Evolutionary conservation across 2,329 filamentous ascomycete species (phyloP), one percentile per base, ranked within the genome.

Genomic region (Periconia macrospinosa): DNA sequence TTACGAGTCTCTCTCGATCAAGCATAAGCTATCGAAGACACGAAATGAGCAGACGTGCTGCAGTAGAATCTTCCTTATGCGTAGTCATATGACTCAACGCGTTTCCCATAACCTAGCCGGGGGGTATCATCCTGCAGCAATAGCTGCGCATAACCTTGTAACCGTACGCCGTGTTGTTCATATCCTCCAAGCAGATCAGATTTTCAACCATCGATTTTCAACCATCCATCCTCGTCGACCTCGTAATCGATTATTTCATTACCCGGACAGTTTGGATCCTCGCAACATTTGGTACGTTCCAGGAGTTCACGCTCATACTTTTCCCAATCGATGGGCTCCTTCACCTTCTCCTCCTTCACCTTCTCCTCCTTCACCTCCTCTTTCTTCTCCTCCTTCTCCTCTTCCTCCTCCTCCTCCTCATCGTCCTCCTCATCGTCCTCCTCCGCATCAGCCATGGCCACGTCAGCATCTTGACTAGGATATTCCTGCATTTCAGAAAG

Each of bases 261-360:
- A 0, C 67, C 67, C 2, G 53, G 52, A 44, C 69, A 71, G 8
- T 45, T 62, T 1, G 57, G 49, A 35, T 62, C 62, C 23, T 69
- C 59, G 65, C 82, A 84, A 23, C 74, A 80, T 2, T 81, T 83
- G 20, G 81, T 8, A 27, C 23, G 81, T 49, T 70, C 75, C 14
- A 72, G 72, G 33, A 81, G 81, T 65, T 83, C 77, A 66, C 83
- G 84, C 59, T 80, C 77, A 65, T 84, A 84, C 59, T 80, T 78
- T 7, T 76, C 78, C 51, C 73, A 76, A 0, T 67, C 75, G 13
- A 71, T 57, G 6, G 45, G n/a, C n/a, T n/a, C n/a, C 15, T 63
- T 58, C 40, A 52, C 68, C 1, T 60, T 59, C 27, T 63, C 65
- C 17, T 57, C 64, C n/a, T 62, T 66, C 41, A 66, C 56, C 58